Percentiles rank a stretch among this genome's conserved stretches.
These are phyloP conservation scores for Yamadazyma endophytica DNA, from an alignment of 805 yeast genomes.

Conservation along the genomic window DNA sequence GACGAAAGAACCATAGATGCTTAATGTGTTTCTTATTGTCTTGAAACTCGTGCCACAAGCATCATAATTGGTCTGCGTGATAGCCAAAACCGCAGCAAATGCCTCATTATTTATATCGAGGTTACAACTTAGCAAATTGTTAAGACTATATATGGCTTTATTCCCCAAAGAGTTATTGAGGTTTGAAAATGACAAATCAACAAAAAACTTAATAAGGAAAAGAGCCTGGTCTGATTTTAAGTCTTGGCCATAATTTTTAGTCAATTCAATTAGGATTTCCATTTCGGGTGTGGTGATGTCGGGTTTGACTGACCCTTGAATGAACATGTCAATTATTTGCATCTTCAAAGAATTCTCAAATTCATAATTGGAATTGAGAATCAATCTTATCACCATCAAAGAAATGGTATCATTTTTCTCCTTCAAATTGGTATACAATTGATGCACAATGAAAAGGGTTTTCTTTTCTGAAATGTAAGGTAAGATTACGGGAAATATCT, in stretches of 20 bases:
- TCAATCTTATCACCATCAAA: constrained; percentile 48
- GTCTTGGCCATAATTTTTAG: constrained; percentile 44
- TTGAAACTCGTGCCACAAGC: too few species aligned
- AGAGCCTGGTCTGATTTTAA: constrained; percentile 33
- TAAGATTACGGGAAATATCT: constrained; percentile 41
- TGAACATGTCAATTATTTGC: constrained; percentile 27
- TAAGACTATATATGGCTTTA: constrained; percentile 47
- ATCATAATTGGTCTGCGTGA: too few species aligned
- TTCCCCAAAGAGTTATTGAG: constrained; percentile 42
- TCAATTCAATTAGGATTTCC: constrained; percentile 56
- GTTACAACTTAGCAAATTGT: constrained; percentile 28
- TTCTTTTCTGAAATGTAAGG: constrained; percentile 30
- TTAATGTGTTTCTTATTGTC: too few species aligned
- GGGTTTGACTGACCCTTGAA: too few species aligned
- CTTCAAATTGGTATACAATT: constrained; percentile 21
- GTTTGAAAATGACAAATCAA: constrained; percentile 32
- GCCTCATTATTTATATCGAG: constrained; percentile 6
- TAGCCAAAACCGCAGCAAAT: too few species aligned
- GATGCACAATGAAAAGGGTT: constrained; percentile 22
- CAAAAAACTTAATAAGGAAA: constrained; percentile 22
- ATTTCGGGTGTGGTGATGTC: too few species aligned
- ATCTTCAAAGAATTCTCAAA: constrained; percentile 20
- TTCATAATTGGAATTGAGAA: constrained; percentile 28
- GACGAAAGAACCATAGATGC: too few species aligned
- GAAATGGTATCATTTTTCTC: constrained; percentile 35